Conservation (phyloP, 345 rosid species). For the Brassica rapa region DNA sequence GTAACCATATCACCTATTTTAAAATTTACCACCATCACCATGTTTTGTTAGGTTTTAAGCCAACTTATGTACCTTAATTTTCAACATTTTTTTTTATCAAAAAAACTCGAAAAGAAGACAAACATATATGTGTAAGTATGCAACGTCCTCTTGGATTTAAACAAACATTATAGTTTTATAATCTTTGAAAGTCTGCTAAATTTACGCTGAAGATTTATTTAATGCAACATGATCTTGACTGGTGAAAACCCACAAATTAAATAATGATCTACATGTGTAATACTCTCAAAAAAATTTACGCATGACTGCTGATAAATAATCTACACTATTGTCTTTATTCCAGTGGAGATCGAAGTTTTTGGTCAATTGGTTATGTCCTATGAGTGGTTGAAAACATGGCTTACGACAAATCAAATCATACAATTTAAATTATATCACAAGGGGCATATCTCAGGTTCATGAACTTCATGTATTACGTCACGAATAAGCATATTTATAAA, state of each 20-base stretch:
- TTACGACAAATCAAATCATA: slow-evolving; percentile 29
- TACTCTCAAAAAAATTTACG: neutral
- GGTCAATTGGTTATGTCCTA: slow-evolving; percentile 15
- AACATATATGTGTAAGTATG: neutral
- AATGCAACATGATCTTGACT: neutral
- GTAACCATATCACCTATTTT: slow-evolving; percentile 1
- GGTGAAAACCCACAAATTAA: neutral
- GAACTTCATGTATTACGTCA: slow-evolving; percentile 29
- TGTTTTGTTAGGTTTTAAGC: neutral
- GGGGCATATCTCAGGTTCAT: slow-evolving; percentile 29
- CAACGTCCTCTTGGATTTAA: neutral
- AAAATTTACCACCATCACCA: neutral
- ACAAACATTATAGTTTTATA: neutral
- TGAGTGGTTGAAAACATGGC: slow-evolving; percentile 25
- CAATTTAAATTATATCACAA: slow-evolving; percentile 20
- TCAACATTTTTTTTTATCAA: slow-evolving; percentile 4
- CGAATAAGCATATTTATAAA: slow-evolving; percentile 6
- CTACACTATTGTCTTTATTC: slow-evolving; percentile 2
- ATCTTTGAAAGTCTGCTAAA: slow-evolving; percentile 1
- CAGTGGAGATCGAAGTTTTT: slow-evolving; percentile 17
- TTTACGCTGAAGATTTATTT: neutral
- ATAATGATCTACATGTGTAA: neutral
- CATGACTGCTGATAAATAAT: neutral
- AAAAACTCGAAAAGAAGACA: neutral
- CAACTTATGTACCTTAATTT: neutral